phyloP scores from a whole-genome alignment of 2,329 filamentous ascomycete species.

The Hypomyces rosellus region DNA sequence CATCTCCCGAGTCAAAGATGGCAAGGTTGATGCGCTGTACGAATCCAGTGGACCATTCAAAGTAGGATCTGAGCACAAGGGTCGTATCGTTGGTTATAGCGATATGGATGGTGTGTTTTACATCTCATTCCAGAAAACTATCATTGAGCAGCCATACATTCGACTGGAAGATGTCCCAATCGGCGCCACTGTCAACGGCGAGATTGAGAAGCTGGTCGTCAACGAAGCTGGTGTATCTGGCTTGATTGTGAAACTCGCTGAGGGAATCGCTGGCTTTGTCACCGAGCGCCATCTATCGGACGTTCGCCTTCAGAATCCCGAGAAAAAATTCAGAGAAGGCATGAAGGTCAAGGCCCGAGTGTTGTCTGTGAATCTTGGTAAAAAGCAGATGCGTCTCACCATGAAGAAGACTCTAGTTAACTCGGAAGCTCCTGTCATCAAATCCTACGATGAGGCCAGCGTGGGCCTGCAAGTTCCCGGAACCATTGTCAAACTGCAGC shows the following conservation, averaged over 20 bases:
- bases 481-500: constrained; percentile 75
- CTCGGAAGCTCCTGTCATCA: constrained; percentile 74
- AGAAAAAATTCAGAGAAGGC: constrained; percentile 91
- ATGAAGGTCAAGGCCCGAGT: constrained; percentile 80
- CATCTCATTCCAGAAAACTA: constrained; percentile 72
- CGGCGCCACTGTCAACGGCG: constrained; percentile 73
- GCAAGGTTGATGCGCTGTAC: constrained; percentile 77
- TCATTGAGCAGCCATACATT: constrained; percentile 83
- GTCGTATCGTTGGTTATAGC: constrained; percentile 81
- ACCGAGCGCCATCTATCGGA: constrained; percentile 86
- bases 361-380: constrained; percentile 68
- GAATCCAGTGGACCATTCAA: constrained; percentile 72
- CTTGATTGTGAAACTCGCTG: constrained; percentile 74
- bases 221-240: constrained; percentile 73
- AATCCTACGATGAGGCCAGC: constrained; percentile 65
- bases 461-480: constrained; percentile 76
- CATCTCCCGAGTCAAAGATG: constrained; percentile 86
- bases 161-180: constrained; percentile 85
- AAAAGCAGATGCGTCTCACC: constrained; percentile 76
- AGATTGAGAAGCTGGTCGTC: constrained; percentile 77
- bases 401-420: constrained; percentile 93
- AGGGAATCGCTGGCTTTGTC: constrained; percentile 84
- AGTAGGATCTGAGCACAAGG: constrained; percentile 69
- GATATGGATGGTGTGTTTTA: constrained; percentile 79
- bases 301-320: constrained; percentile 79